These are phyloP conservation scores for Populus deltoides DNA, from an alignment of 345 rosid species.

Conservation along the genomic window DNA sequence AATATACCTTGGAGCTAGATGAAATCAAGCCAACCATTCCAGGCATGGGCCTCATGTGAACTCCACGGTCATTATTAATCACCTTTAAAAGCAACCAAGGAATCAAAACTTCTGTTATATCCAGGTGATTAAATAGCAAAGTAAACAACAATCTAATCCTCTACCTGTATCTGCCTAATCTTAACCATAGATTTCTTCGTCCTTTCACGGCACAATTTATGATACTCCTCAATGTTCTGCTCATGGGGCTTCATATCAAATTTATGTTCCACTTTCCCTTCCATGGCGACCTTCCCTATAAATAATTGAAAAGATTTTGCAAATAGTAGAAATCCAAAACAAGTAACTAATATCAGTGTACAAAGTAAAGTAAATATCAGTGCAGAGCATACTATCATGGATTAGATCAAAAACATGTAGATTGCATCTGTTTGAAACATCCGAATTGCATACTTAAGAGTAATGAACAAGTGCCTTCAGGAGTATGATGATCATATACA, in stretches of 20 bases:
- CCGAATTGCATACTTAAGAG: background rate
- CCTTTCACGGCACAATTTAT: constrained; percentile 85
- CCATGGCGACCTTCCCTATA: constrained; percentile 53
- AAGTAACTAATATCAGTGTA: background rate
- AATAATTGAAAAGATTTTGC: constrained; percentile 1
- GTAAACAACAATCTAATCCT: constrained; percentile 4
- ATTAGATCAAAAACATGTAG: background rate
- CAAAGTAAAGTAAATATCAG: background rate
- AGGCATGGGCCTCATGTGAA: constrained; percentile 95
- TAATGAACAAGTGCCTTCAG: background rate
- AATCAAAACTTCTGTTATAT: background rate
- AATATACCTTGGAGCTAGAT: constrained; percentile 59
- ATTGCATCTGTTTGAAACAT: background rate
- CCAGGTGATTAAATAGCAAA: constrained; percentile 6
- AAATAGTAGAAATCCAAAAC: background rate
- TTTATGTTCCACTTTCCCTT: constrained; percentile 83
- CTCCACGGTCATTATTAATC: constrained; percentile 80
- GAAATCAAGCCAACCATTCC: constrained; percentile 70
- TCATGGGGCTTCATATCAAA: constrained; percentile 90
- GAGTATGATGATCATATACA: background rate
- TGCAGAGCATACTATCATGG: background rate
- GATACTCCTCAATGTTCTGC: constrained; percentile 74
- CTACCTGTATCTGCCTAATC: constrained; percentile 79
- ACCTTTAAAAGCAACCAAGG: constrained; percentile 43
- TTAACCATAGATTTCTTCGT: constrained; percentile 80